Conservation (phyloP, 2,329 filamentous ascomycete genomes). For the Colletotrichum sp. region DNA sequence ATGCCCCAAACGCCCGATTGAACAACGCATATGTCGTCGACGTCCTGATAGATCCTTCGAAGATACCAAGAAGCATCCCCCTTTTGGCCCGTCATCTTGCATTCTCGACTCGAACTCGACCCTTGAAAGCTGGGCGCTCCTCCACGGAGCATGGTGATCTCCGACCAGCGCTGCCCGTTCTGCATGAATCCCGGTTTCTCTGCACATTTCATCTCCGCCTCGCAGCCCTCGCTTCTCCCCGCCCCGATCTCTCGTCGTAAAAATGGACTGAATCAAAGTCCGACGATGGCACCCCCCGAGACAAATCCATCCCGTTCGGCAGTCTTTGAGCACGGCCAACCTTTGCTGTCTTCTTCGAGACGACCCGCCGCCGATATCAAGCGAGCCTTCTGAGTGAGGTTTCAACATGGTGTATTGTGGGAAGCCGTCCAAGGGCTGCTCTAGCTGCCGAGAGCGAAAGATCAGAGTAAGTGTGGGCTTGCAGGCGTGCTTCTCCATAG, state of each 20-base stretch:
- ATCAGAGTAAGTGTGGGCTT: constrained; percentile 50
- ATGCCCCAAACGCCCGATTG: background rate
- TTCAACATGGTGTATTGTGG: constrained; percentile 60
- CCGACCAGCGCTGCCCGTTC: background rate
- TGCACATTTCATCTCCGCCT: background rate
- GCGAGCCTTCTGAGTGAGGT: background rate
- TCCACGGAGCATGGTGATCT: background rate
- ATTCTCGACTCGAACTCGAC: background rate
- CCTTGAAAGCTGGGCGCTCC: background rate
- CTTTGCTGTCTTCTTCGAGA: background rate
- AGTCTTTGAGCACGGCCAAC: background rate
- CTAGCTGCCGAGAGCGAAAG: constrained; percentile 59
- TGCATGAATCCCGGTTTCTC: background rate
- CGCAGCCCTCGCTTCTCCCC: background rate
- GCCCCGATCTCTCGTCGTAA: background rate
- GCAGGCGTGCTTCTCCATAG: background rate
- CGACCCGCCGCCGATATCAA: background rate
- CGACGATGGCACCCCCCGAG: background rate
- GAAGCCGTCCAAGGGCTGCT: constrained; percentile 62
- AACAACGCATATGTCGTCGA: background rate
- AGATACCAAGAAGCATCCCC: background rate
- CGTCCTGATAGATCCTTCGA: background rate
- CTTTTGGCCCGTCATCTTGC: background rate
- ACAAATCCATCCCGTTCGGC: background rate
- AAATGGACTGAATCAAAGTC: background rate